Percentiles rank a stretch among this genome's conserved stretches.
Conservation (phyloP, 2,329 filamentous ascomycete species). For the Myotisia sp. region DNA sequence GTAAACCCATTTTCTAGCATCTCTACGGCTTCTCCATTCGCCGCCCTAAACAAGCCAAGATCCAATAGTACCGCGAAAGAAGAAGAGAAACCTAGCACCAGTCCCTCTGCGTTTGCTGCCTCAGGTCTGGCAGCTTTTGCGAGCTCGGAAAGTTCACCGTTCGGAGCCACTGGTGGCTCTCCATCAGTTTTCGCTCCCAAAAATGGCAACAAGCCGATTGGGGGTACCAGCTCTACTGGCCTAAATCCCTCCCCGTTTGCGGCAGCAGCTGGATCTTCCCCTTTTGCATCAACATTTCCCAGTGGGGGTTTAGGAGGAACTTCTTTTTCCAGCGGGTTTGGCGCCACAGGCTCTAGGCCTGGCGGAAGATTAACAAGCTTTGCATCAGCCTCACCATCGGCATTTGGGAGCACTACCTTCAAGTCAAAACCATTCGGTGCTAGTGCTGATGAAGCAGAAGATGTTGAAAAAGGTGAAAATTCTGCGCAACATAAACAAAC, state of each 20-base stretch:
- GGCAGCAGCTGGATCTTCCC: constrained; percentile 18
- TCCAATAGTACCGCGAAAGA: constrained; percentile 12
- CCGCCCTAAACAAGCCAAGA: constrained; percentile 20
- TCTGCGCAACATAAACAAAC: constrained; percentile 34
- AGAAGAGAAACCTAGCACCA: constrained; percentile 29
- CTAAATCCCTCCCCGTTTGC: constrained; percentile 20
- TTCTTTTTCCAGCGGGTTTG: constrained; percentile 36
- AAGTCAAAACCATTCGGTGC: constrained; percentile 55
- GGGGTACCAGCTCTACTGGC: background rate
- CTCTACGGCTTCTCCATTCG: constrained; percentile 31
- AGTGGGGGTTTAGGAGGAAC: constrained; percentile 23
- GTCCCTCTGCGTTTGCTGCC: constrained; percentile 49
- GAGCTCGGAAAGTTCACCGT: constrained; percentile 47
- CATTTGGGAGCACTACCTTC: constrained; percentile 12
- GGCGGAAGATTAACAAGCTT: constrained; percentile 49
- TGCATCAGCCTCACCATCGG: constrained; percentile 44
- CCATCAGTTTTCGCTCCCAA: constrained; percentile 26
- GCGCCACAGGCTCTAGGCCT: constrained; percentile 29
- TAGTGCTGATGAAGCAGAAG: constrained; percentile 42
- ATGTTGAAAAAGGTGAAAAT: constrained; percentile 36
- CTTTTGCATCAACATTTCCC: constrained; percentile 22
- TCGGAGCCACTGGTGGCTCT: constrained; percentile 41
- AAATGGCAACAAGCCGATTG: constrained; percentile 3
- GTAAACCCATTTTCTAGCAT: constrained; percentile 31
- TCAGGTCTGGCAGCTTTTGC: constrained; percentile 57